Evolutionary conservation across 2,329 filamentous ascomycete species (phyloP).

Genomic region (Graphiopsis chlorocephala): DNA sequence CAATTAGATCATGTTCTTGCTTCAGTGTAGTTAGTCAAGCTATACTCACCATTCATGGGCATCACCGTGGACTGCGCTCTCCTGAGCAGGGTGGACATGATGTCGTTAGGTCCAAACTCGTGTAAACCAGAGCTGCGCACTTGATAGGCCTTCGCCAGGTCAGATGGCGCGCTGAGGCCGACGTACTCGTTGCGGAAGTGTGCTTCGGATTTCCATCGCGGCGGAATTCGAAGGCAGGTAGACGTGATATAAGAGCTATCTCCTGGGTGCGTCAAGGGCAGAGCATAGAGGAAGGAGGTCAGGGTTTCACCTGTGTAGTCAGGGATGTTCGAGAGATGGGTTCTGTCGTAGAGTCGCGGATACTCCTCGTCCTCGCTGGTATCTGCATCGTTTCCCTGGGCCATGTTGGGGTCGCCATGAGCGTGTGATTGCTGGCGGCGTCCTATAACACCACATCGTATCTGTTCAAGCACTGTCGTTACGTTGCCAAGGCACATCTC

Average conservation of each 20-base stretch:
- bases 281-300: slow-evolving; percentile 6
- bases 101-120: neutral
- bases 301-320: slow-evolving; percentile 13
- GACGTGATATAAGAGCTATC: slow-evolving; percentile 10
- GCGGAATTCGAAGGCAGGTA: slow-evolving; percentile 14
- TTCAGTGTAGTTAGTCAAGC: neutral
- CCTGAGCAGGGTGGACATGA: neutral
- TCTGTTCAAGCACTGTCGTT: neutral
- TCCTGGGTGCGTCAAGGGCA: neutral
- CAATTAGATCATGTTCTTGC: neutral
- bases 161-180: neutral
- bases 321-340: slow-evolving; percentile 14
- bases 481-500: neutral
- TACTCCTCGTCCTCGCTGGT: neutral
- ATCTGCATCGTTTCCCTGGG: neutral
- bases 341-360: slow-evolving; percentile 3
- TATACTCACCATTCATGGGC: neutral
- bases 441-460: slow-evolving; percentile 3
- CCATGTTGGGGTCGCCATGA: neutral
- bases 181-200: slow-evolving; percentile 12
- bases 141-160: neutral
- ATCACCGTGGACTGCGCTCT: too few relatives aligned
- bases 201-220: neutral
- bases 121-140: neutral
- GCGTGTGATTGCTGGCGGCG: neutral